Evolutionary conservation across 129 eudicot species (phyloP), one percentile per base, ranked within the genome.

Genomic region (Tagetes erecta): DNA sequence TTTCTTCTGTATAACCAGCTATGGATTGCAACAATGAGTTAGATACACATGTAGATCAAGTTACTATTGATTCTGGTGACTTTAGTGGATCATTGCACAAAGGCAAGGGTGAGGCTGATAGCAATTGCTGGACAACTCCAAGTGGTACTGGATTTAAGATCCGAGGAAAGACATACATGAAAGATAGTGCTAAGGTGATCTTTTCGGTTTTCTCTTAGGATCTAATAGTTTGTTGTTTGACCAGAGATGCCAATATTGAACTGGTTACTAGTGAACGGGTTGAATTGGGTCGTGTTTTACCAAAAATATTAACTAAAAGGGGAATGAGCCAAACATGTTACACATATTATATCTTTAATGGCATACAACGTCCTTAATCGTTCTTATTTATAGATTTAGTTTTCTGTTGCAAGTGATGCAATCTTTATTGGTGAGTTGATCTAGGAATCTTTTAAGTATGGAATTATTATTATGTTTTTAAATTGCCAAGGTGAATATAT

Each of bases 61-160:
- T 86, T 64, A 70, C 11, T 73, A 81, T 94, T 63, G 88, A 90
- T 72, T 83, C 86, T 37, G 70, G 79, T 74, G 80, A 78, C 46
- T 87, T 86, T 78, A 67, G 71, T 73, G 97, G 96, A 63, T 83
- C 96, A 63, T 77, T 94, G 92, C 87, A 80, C 60, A 85, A 79
- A 78, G 96, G 89, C 66, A 88, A 82, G 68, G 80, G 81, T 72
- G 98, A 85, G 36, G 55, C 72, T 49, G 97, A 94, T 65, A 59
- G 71, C 40, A 81, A 94, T 74, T 94, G 98, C 82, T 94, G 98
- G 98, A 75, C 88, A 60, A 81, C 89, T 78, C 98, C 98, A 20
- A 75, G 84, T 79, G 96, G 98, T 64, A 49, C 85, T 40, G 98
- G 96, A 76, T 94, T 94, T 80, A 88, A 84, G 88, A 82, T 94